Base-by-base conservation (phyloP, 495 filamentous ascomycete genomes). In the Penicillium simplicissimum region DNA sequence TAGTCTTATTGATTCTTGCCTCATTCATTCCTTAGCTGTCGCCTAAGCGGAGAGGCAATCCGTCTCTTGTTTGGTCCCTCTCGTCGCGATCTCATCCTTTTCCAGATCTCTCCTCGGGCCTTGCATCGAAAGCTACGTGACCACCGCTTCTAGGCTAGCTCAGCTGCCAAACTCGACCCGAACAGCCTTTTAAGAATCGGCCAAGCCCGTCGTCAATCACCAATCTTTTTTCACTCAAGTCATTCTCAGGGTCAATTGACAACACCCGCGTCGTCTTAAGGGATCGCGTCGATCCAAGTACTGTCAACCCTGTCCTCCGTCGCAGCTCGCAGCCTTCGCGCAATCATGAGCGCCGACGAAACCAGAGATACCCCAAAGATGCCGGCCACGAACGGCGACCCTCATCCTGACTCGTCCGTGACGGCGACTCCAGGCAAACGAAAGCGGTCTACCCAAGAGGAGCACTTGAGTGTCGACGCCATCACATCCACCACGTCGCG, bases 261-360 rank as follows among this genome's bases (percentile, higher is more conserved):
- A 52, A 58, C 54, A n/a, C 64, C 31, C 14, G 58, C 57, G 57
- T 35, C 36, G 48, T 59, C 36, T 42, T 42, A 61, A 62, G 55
- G 60, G 55, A 63, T 65, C 71, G 74, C 69, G 70, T 72, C 64
- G 55, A 68, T 59, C 33, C 43, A 63, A 66, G 51, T 55, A 49
- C 51, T 59, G 51, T 57, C 61, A 67, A 69, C 53, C 53, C 57
- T 60, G 61, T 35, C 42, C 37, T 52, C 54, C 60, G 67, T 67
- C 71, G 72, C 74, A 65, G 71, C 65, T 60, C 71, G 72, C 74
- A 65, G 71, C 65, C 59, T 63, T 55, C 42, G 36, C 28, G 61
- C 65, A 64, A 67, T 60, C 59, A 81, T 81, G 79, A 78, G 76
- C 70, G 74, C 76, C 67, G 76, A 80, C 68, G 75, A 80, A 68